A percentile compares a stretch with the other conserved stretches of the same genome.
Evolutionary conservation across 2,329 filamentous ascomycete genomes (phyloP).

Genomic region (Grosmannia clavigera): DNA sequence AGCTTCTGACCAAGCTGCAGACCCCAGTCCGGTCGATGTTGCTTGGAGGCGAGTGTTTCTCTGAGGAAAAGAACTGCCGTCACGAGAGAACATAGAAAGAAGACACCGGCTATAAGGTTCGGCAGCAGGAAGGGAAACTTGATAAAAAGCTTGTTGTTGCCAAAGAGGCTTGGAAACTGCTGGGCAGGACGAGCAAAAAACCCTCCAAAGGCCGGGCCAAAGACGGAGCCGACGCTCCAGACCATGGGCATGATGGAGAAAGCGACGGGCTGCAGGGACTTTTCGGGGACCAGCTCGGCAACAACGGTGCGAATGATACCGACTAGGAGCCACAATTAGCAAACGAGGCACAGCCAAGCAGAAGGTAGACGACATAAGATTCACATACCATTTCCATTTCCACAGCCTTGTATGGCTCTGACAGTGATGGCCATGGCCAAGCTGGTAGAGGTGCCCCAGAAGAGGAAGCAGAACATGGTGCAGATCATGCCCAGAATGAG

Average conservation of each 20-base stretch:
- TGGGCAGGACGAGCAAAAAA: conserved; percentile 70
- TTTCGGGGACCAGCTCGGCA: conserved; percentile 82
- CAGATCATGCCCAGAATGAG: conserved; percentile 62
- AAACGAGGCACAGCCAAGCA: not conserved
- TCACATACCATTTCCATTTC: conserved; percentile 65
- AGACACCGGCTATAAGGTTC: conserved; percentile 61
- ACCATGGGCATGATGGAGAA: conserved; percentile 89
- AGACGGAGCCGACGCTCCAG: conserved; percentile 78
- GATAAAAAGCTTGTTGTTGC: conserved; percentile 53
- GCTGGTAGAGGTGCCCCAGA: conserved; percentile 75
- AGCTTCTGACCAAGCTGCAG: conserved; percentile 59
- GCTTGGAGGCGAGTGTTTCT: conserved; percentile 70
- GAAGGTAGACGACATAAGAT: not conserved
- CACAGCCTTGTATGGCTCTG: conserved; percentile 65
- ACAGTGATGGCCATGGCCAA: conserved; percentile 69
- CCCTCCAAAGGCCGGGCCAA: conserved; percentile 80
- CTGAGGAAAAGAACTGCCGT: conserved; percentile 68
- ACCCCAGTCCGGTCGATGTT: conserved; percentile 60
- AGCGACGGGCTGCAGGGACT: conserved; percentile 72
- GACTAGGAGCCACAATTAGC: conserved; percentile 20
- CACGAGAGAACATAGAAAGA: conserved; percentile 68
- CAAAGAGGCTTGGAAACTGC: conserved; percentile 61
- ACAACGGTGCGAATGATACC: conserved; percentile 87
- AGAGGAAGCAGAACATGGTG: conserved; percentile 69
- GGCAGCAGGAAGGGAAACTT: conserved; percentile 73